Conservation (phyloP, 2,329 filamentous ascomycete species). For the Pseudocercospora macadamiae region DNA sequence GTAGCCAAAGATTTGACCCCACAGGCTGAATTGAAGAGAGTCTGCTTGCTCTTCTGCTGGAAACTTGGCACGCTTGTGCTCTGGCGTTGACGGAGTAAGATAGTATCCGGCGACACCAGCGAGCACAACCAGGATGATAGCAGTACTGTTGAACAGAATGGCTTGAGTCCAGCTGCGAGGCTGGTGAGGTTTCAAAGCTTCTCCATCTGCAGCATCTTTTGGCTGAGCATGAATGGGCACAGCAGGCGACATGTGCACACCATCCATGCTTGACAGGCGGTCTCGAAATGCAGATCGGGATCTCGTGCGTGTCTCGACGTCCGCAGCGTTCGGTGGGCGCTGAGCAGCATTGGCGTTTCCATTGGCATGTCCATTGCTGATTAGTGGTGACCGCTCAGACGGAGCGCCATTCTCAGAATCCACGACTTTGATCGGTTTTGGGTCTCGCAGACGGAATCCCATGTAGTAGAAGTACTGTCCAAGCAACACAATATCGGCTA, state of each 20-base stretch:
- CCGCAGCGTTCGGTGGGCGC: conserved; percentile 27
- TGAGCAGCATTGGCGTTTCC: conserved; percentile 7
- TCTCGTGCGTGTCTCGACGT: conserved; percentile 33
- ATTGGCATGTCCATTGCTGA: conserved; percentile 38
- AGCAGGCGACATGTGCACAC: conserved; percentile 74
- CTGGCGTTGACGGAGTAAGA: conserved; percentile 58
- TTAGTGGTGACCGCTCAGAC: conserved; percentile 41
- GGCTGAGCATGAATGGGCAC: conserved; percentile 71
- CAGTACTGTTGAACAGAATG: conserved; percentile 72
- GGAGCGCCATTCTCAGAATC: conserved; percentile 29
- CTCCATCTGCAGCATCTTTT: conserved; percentile 37
- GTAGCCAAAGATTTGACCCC: conserved; percentile 92
- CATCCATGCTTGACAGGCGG: conserved; percentile 62
- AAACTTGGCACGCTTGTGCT: conserved; percentile 25
- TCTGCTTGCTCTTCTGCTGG: conserved; percentile 47
- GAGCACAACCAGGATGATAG: conserved; percentile 78
- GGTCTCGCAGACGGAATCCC: conserved; percentile 82
- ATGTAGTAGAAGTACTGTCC: conserved; percentile 95
- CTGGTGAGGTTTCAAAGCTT: conserved; percentile 43
- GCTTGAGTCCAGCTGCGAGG: conserved; percentile 49
- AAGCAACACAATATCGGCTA: conserved; percentile 86
- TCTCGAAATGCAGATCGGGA: conserved; percentile 49
- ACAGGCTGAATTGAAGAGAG: conserved; percentile 68
- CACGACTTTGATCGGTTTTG: conserved; percentile 45
- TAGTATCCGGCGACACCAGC: conserved; percentile 88